Conservation (phyloP, 2,329 filamentous ascomycete genomes). For the Botrytis paeoniae region DNA sequence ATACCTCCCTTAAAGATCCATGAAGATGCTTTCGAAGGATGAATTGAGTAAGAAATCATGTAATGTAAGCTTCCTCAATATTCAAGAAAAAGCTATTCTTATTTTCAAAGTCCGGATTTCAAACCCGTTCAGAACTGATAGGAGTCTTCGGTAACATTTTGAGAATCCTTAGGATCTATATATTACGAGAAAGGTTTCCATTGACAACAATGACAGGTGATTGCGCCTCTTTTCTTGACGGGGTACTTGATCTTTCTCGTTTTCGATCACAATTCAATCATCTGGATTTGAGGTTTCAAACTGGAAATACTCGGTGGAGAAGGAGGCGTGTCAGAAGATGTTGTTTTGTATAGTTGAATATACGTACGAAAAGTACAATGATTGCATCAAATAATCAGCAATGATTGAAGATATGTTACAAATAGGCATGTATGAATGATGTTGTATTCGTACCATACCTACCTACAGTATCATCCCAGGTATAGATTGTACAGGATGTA, state of each 20-base stretch:
- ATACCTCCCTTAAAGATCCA: neutral
- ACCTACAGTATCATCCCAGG: neutral
- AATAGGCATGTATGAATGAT: neutral
- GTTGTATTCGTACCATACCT: neutral
- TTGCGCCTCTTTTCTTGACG: constrained; percentile 4
- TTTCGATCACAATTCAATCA: neutral
- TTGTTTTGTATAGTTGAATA: neutral
- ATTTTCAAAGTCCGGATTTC: neutral
- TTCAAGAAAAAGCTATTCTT: neutral
- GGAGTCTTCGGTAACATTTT: neutral
- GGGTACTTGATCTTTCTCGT: neutral
- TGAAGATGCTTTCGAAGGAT: neutral
- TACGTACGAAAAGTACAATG: neutral
- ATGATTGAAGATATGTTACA: neutral
- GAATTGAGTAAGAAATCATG: neutral
- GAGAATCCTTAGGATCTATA: constrained; percentile 6
- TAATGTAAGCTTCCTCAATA: neutral
- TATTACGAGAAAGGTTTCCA: neutral
- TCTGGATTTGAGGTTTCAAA: neutral
- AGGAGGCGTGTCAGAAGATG: constrained; percentile 9
- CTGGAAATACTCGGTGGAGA: neutral
- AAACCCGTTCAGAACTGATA: neutral
- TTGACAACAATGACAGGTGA: neutral
- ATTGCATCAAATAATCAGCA: neutral
- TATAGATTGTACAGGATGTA: neutral